These are phyloP conservation scores for Cladorrhinum sp. DNA, from an alignment of 2,329 filamentous ascomycete species.

Conservation along the genomic window DNA sequence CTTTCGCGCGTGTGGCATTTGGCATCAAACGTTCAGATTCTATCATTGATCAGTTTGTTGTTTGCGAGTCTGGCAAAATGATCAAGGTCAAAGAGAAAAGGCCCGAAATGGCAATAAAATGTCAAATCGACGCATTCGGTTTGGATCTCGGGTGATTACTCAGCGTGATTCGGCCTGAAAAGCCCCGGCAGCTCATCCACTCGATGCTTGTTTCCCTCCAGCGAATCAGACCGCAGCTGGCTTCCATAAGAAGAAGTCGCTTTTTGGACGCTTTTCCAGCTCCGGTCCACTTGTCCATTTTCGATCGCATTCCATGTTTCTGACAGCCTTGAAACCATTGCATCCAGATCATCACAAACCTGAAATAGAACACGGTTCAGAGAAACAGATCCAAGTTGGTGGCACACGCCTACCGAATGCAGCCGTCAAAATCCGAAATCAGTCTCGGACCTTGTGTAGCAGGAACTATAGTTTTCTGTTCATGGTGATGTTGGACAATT, in stretches of 20 bases:
- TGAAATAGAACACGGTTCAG: too few species aligned
- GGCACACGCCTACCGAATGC: background rate
- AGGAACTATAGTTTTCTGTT: background rate
- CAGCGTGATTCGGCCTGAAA: background rate
- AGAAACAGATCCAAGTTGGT: background rate
- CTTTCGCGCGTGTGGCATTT: background rate
- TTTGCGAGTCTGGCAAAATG: too few species aligned
- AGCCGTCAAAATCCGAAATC: background rate
- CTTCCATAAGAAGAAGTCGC: constrained; percentile 32
- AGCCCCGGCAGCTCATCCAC: background rate
- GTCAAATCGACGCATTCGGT: background rate
- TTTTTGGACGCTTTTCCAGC: constrained; percentile 13
- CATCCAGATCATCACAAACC: background rate
- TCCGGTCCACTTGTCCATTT: constrained; percentile 21
- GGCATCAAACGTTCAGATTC: background rate
- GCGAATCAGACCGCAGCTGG: constrained; percentile 25
- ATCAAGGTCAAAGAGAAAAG: background rate
- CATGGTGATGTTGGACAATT: background rate
- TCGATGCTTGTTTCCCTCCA: background rate
- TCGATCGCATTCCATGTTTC: constrained; percentile 4
- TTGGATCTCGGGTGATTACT: background rate
- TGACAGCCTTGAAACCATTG: background rate
- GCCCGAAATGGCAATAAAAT: background rate
- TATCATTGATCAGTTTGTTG: background rate
- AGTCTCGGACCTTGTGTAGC: background rate